Evolutionary conservation across 139 green algal genomes (phyloP).

Genomic region (Eudorina sp.): DNA sequence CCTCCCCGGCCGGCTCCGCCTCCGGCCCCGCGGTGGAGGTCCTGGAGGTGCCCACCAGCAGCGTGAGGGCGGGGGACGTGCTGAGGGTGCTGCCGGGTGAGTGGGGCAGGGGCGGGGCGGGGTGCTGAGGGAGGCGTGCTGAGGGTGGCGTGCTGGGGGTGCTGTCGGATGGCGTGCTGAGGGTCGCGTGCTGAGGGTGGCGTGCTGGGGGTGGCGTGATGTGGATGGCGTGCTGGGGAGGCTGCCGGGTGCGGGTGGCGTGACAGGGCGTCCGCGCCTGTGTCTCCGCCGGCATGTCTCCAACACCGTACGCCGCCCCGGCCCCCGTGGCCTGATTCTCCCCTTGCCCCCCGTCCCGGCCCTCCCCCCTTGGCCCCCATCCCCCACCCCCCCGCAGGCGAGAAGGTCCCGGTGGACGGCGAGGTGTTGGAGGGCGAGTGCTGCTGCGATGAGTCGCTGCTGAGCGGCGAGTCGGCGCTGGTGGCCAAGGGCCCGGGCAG

Average conservation of each 20-base stretch:
- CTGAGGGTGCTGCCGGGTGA: constrained; percentile 89
- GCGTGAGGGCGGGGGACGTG: constrained; percentile 71
- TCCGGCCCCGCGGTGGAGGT: constrained; percentile 49
- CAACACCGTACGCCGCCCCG: too few relatives aligned
- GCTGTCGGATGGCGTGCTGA: not conserved
- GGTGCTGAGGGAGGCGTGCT: not conserved
- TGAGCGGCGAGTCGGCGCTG: constrained; percentile 79
- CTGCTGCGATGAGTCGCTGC: constrained; percentile 89
- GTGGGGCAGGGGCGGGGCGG: not conserved
- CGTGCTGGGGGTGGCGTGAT: too few relatives aligned
- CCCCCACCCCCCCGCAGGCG: constrained; percentile 46
- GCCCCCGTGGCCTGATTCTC: too few relatives aligned
- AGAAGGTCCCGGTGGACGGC: constrained; percentile 93
- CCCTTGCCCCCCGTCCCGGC: not conserved
- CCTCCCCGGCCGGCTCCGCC: not conserved
- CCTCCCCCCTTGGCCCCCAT: not conserved
- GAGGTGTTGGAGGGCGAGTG: constrained; percentile 77
- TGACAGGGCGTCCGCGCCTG: too few relatives aligned
- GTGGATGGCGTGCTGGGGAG: not conserved
- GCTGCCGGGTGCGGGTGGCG: too few relatives aligned
- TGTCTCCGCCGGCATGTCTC: too few relatives aligned
- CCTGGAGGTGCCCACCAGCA: constrained; percentile 67
- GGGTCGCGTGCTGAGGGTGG: not conserved
- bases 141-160: not conserved
- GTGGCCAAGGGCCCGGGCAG: constrained; percentile 70